phyloP scores from a whole-genome alignment of 2,329 filamentous ascomycete genomes.

The Gnomoniopsis smithogilvyi region DNA sequence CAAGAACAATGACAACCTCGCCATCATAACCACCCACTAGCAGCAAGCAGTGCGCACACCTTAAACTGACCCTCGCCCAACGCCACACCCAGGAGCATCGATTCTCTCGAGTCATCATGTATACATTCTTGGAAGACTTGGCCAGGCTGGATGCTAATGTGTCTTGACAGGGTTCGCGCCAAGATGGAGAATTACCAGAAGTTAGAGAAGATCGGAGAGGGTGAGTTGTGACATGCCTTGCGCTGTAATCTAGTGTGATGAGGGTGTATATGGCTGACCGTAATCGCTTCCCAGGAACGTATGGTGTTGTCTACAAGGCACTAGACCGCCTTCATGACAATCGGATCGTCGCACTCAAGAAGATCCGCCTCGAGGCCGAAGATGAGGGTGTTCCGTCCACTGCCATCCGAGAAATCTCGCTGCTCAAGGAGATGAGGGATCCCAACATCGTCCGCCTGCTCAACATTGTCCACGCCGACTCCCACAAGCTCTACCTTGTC shows the following conservation, averaged over 20 bases:
- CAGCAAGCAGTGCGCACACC: background rate
- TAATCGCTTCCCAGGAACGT: constrained; percentile 61
- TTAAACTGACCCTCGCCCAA: background rate
- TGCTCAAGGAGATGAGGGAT: constrained; percentile 90
- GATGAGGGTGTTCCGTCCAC: constrained; percentile 88
- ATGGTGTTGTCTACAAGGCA: constrained; percentile 90
- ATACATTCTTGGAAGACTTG: background rate
- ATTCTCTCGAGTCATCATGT: background rate
- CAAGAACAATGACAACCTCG: background rate
- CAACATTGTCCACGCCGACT: constrained; percentile 89
- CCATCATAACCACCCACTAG: background rate
- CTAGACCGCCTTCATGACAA: constrained; percentile 73
- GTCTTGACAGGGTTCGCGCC: background rate
- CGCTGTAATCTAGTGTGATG: background rate
- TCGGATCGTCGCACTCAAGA: constrained; percentile 85
- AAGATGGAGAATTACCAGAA: constrained; percentile 65
- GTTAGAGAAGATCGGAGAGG: constrained; percentile 78
- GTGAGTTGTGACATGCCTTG: constrained; percentile 39
- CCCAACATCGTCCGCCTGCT: constrained; percentile 80
- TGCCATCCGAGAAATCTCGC: constrained; percentile 85
- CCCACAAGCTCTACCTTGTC: constrained; percentile 87
- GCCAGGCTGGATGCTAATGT: background rate
- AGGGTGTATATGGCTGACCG: background rate
- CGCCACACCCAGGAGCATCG: background rate
- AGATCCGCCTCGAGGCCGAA: constrained; percentile 87